phyloP scores from a whole-genome alignment of 768 basidiomycete genomes.

The Heimioporus sp. region DNA sequence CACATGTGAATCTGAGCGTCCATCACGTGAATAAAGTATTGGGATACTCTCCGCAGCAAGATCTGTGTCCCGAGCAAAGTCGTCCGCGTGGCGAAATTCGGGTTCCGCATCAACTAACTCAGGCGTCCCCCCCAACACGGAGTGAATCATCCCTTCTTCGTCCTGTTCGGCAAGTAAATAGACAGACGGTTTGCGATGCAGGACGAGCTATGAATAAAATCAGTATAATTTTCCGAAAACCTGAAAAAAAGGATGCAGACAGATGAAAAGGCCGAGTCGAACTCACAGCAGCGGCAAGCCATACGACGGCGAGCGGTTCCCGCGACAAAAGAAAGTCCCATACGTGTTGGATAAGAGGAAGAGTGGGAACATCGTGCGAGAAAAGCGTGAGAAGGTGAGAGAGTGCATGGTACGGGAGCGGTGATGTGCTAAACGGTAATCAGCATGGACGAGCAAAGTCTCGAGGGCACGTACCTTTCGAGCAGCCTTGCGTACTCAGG shows the following conservation, averaged over 20 bases:
- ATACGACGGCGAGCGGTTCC: constrained; percentile 78
- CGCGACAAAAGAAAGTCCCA: constrained; percentile 88
- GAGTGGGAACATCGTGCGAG: constrained; percentile 87
- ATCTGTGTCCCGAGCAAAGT: not conserved
- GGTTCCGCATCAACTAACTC: constrained; percentile 35
- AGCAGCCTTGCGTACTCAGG: constrained; percentile 66
- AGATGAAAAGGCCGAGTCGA: not conserved
- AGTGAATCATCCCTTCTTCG: constrained; percentile 83
- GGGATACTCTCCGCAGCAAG: not conserved
- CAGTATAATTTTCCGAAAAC: not conserved
- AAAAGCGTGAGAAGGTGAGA: constrained; percentile 90
- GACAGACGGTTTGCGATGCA: constrained; percentile 70
- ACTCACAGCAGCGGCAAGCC: constrained; percentile 80
- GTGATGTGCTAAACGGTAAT: constrained; percentile 51
- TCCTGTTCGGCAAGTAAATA: constrained; percentile 59
- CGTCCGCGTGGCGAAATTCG: not conserved
- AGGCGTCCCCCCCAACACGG: constrained; percentile 64
- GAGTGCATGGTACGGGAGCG: constrained; percentile 85
- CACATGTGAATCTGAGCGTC: not conserved
- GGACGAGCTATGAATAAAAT: constrained; percentile 52
- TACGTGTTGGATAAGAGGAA: constrained; percentile 86
- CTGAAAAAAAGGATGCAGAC: not conserved
- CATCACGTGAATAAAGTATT: not conserved
- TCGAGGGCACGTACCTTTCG: constrained; percentile 48
- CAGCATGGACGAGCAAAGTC: not conserved